Evolutionary conservation across 1,284 basidiomycete species (phyloP).

Genomic region (Melampsora americana): DNA sequence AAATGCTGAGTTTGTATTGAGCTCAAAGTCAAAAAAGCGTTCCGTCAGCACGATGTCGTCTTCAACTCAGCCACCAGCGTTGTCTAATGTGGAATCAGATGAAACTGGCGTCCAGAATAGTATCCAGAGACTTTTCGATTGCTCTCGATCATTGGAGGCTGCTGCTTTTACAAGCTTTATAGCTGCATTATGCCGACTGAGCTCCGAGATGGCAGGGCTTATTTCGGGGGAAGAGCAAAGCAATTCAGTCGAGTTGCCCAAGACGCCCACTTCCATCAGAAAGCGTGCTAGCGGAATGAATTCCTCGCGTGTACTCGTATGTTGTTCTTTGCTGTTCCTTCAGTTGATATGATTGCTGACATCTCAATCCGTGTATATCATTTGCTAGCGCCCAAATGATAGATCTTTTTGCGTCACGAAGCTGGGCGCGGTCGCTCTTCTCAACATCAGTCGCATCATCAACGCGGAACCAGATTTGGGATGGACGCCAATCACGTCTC

Average conservation of each 20-base stretch:
- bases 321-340: constrained; percentile 50
- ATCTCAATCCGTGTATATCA: neutral
- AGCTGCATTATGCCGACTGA: constrained; percentile 34
- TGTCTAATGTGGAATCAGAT: constrained; percentile 28
- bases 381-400: constrained; percentile 51
- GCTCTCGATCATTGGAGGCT: constrained; percentile 33
- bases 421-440: constrained; percentile 70
- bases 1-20: constrained; percentile 84
- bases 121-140: constrained; percentile 41
- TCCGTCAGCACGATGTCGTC: constrained; percentile 26
- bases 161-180: constrained; percentile 37
- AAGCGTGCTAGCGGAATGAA: constrained; percentile 76
- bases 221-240: constrained; percentile 24
- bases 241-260: constrained; percentile 44
- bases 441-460: constrained; percentile 82
- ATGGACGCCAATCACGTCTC: constrained; percentile 74
- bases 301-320: constrained; percentile 69
- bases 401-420: constrained; percentile 75
- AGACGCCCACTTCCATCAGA: constrained; percentile 36
- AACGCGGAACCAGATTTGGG: constrained; percentile 73
- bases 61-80: constrained; percentile 9
- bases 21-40: constrained; percentile 58
- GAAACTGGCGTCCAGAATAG: constrained; percentile 34
- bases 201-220: constrained; percentile 49
- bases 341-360: neutral